A percentile compares a stretch with the other conserved stretches of the same genome.
Evolutionary conservation across 129 eudicot species (phyloP).

Genomic region (Helianthus tuberosus): DNA sequence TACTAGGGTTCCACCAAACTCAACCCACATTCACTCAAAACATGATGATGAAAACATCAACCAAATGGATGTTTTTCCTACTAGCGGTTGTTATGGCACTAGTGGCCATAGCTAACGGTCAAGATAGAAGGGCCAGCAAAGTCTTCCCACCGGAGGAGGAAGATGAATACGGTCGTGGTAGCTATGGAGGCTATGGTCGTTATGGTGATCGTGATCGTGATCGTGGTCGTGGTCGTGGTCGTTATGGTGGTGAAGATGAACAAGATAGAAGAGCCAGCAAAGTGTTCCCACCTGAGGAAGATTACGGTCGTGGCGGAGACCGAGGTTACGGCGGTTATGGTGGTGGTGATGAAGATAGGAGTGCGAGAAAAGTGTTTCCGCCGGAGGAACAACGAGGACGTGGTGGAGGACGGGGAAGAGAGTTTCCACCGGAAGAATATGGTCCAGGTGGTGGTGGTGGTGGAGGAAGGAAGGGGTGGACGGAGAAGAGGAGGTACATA

Average conservation of each 20-base stretch:
- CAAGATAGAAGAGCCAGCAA: constrained; percentile 16
- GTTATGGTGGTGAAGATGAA: not conserved
- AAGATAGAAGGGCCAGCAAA: constrained; percentile 9
- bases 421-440: constrained; percentile 15
- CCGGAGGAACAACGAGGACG: constrained; percentile 21
- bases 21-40: not conserved
- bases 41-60: not conserved
- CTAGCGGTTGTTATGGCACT: constrained; percentile 24
- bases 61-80: constrained; percentile 28
- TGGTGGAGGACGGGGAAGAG: constrained; percentile 11
- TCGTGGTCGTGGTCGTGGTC: not conserved
- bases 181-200: constrained; percentile 5
- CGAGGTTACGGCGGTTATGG: not conserved
- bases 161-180: not conserved
- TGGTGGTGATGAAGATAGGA: not conserved
- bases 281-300: constrained; percentile 28
- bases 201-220: not conserved
- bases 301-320: not conserved
- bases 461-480: constrained; percentile 23
- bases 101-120: constrained; percentile 28
- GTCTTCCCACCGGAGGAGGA: constrained; percentile 16
- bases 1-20: not conserved
- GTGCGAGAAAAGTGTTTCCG: constrained; percentile 26
- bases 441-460: constrained; percentile 1
- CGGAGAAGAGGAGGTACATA: constrained; percentile 45